Conservation (phyloP, 495 filamentous ascomycete species). For the Amniculicola lignicola region DNA sequence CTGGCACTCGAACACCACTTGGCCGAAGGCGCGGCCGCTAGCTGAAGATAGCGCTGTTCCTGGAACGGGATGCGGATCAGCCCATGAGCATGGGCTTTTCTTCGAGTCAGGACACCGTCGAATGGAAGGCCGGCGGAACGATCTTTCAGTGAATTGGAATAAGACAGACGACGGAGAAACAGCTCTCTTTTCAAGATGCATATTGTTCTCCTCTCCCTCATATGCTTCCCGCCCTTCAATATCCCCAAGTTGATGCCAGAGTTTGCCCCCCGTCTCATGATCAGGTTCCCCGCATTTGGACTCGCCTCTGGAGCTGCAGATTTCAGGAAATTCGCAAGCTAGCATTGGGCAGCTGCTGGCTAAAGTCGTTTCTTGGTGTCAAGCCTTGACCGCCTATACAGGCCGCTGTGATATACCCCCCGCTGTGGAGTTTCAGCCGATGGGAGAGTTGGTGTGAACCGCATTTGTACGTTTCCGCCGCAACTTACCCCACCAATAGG, state of each 20-base stretch:
- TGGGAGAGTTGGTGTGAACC: neutral
- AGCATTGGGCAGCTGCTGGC: slow-evolving; percentile 19
- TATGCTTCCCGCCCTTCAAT: neutral
- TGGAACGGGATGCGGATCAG: slow-evolving; percentile 1
- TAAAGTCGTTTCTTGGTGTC: slow-evolving; percentile 2
- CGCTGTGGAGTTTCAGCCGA: slow-evolving; percentile 25
- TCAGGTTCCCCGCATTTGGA: slow-evolving; percentile 25
- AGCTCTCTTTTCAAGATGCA: neutral
- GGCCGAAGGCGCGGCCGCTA: neutral
- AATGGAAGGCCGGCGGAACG: neutral
- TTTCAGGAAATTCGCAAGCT: slow-evolving; percentile 11
- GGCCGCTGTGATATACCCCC: neutral
- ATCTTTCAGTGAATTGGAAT: neutral
- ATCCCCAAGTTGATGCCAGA: neutral
- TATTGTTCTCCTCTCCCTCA: neutral
- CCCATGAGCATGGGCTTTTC: slow-evolving; percentile 5
- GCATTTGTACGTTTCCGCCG: neutral
- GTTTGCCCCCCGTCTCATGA: slow-evolving; percentile 12
- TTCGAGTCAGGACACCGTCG: slow-evolving; percentile 1
- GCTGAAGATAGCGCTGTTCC: slow-evolving; percentile 7
- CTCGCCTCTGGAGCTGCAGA: neutral
- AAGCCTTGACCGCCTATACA: slow-evolving; percentile 1
- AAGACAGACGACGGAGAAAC: no score
- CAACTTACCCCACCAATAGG: slow-evolving; percentile 21
- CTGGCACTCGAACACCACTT: slow-evolving; percentile 9